phyloP scores from a whole-genome alignment of 1,284 basidiomycete species.

The Papiliotrema fonsecae region DNA sequence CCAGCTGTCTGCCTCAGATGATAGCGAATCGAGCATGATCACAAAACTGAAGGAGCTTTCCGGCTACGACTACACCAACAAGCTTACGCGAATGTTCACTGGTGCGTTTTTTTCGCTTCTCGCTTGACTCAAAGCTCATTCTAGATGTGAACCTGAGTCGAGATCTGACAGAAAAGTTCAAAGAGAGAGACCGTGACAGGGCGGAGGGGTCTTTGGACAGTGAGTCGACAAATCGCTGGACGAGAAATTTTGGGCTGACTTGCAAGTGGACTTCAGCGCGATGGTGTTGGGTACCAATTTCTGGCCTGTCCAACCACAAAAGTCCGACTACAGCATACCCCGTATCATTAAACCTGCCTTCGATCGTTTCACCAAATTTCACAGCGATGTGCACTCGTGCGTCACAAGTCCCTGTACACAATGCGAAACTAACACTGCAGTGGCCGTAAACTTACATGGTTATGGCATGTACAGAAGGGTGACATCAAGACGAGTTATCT shows the following conservation, averaged over 20 bases:
- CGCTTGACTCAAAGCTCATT: no score
- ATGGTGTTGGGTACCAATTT: slow-evolving; percentile 94
- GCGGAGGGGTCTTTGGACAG: slow-evolving; percentile 50
- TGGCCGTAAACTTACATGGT: slow-evolving; percentile 92
- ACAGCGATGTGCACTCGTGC: slow-evolving; percentile 61
- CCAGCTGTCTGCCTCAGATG: slow-evolving; percentile 88
- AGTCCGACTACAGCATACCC: slow-evolving; percentile 84
- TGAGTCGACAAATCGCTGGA: neutral
- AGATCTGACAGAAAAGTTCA: slow-evolving; percentile 94
- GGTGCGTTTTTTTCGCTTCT: slow-evolving; percentile 61
- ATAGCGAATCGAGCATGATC: slow-evolving; percentile 97
- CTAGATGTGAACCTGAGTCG: slow-evolving; percentile 96
- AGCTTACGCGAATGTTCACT: slow-evolving; percentile 97
- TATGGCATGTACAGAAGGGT: slow-evolving; percentile 97
- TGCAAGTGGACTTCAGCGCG: slow-evolving; percentile 77
- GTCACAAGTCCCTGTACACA: slow-evolving; percentile 1
- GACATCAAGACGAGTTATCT: slow-evolving; percentile 90
- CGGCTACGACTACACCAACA: slow-evolving; percentile 98
- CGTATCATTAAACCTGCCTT: slow-evolving; percentile 79
- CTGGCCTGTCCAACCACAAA: slow-evolving; percentile 84
- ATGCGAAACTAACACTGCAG: slow-evolving; percentile 13
- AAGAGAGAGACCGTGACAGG: slow-evolving; percentile 78
- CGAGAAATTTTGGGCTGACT: neutral
- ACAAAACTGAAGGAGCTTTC: slow-evolving; percentile 97
- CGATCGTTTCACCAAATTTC: slow-evolving; percentile 90